These are phyloP conservation scores for Bipolaris oryzae DNA, from an alignment of 2,329 filamentous ascomycete species.

Conservation along the genomic window DNA sequence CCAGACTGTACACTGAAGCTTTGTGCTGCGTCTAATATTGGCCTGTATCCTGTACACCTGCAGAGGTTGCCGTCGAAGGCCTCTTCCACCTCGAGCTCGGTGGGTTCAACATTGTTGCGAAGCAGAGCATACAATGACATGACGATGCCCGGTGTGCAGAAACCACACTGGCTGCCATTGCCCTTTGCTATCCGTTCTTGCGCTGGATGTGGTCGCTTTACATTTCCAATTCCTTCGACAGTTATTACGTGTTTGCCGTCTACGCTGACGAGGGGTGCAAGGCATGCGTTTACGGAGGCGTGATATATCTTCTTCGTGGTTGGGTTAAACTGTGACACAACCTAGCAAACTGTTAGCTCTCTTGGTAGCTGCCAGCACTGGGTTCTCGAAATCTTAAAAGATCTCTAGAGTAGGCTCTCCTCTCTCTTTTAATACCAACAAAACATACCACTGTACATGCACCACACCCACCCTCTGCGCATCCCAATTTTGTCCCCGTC, in stretches of 20 bases:
- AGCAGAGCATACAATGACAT: slow-evolving; percentile 96
- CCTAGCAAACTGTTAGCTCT: slow-evolving; percentile 46
- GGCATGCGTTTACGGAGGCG: slow-evolving; percentile 93
- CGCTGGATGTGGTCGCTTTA: slow-evolving; percentile 82
- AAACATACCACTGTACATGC: slow-evolving; percentile 82
- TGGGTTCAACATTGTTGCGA: slow-evolving; percentile 79
- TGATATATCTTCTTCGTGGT: slow-evolving; percentile 94
- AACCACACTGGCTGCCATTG: slow-evolving; percentile 92
- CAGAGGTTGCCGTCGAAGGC: slow-evolving; percentile 97
- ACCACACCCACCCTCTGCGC: slow-evolving; percentile 94
- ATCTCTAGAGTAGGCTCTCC: too few relatives aligned
- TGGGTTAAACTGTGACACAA: slow-evolving; percentile 91
- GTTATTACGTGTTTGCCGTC: slow-evolving; percentile 99
- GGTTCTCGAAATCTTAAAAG: background rate
- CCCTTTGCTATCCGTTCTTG: slow-evolving; percentile 91
- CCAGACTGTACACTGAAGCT: slow-evolving; percentile 72
- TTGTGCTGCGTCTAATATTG: slow-evolving; percentile 91
- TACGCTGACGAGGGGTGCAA: slow-evolving; percentile 88
- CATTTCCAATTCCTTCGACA: slow-evolving; percentile 91
- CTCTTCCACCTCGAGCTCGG: slow-evolving; percentile 86
- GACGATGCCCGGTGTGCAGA: slow-evolving; percentile 96
- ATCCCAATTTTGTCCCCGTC: slow-evolving; percentile 95
- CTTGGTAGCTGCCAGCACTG: background rate
- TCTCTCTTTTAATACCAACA: background rate
- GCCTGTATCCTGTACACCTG: slow-evolving; percentile 91